Evolutionary conservation across 441 rosid genomes (phyloP), one percentile per base, ranked within the genome.

Genomic region (Eruca vesicaria): DNA sequence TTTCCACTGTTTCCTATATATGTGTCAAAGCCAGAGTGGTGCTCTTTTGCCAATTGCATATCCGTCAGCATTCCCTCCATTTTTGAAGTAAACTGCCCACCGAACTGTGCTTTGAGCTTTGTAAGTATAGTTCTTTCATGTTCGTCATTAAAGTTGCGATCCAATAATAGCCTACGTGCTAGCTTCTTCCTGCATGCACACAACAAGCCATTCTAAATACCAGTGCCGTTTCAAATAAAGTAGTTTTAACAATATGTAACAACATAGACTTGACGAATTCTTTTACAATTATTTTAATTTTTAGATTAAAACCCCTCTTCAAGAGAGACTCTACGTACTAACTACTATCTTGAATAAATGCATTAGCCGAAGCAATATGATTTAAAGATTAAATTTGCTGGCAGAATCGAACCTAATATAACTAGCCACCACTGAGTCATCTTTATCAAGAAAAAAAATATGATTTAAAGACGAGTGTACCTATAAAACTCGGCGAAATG

Each of bases 61-160:
- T 96, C 99, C 1, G 87, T 93, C 52, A 93, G 95, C 99, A 96
- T 96, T 66, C 98, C 98, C 84, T 96, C 98, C 99, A 96, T 96
- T 87, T 96, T 92, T 58, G 98, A 96, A 56, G 99, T 96, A 81
- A 90, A 90, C 80, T 90, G 98, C 10, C 87, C 97, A 79, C 99
- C 99, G 23, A 90, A 89, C 63, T 89, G 97, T 82, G 88, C 90
- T 81, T 96, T 96, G 69, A 93, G 78, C 82, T 96, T 96, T 33
- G 94, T 77, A 60, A 96, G 82, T 45, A 96, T 83, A 82, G 87
- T 91, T 75, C 87, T 89, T 78, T 93, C 98, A 57, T 91, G 95
- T 0, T 89, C 94, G 31, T 90, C 89, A 76, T 78, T 85, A 60
- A 82, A 88, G 81, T 88, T 89, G 41, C 91, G 88, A 74, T 95